Conservation (phyloP, 2,329 filamentous ascomycete genomes). For the Lachnellula willkommii region DNA sequence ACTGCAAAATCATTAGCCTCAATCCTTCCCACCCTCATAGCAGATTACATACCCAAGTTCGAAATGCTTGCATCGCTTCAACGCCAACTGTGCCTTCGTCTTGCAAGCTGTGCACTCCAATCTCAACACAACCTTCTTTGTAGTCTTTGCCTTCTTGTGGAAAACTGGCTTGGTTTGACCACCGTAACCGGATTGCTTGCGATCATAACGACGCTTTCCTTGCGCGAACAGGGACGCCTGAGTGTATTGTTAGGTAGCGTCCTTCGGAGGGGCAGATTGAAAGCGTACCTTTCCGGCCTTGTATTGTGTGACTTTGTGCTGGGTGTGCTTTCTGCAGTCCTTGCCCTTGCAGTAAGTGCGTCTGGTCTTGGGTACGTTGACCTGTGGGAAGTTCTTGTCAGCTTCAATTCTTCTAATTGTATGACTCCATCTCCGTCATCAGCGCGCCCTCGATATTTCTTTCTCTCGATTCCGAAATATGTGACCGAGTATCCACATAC, state of each 20-base stretch:
- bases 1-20: conserved; percentile 53
- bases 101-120: conserved; percentile 98
- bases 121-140: conserved; percentile 99
- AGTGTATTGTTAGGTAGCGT: conserved; percentile 23
- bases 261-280: neutral
- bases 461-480: neutral
- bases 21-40: neutral
- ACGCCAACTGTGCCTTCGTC: conserved; percentile 92
- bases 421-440: conserved; percentile 1
- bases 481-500: no score
- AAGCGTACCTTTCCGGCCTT: conserved; percentile 79
- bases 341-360: conserved; percentile 97
- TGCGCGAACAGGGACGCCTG: conserved; percentile 87
- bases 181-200: conserved; percentile 99
- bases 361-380: conserved; percentile 98
- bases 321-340: conserved; percentile 86
- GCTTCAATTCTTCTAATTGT: conserved; percentile 12
- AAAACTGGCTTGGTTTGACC: conserved; percentile 99
- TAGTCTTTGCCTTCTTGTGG: conserved; percentile 99
- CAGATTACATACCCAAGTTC: conserved; percentile 79
- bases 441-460: neutral
- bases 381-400: conserved; percentile 40
- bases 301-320: conserved; percentile 94
- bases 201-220: conserved; percentile 99
- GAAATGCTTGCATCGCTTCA: conserved; percentile 99